Conservation (phyloP, 805 yeast species). For the Ogataea pignaliae region DNA sequence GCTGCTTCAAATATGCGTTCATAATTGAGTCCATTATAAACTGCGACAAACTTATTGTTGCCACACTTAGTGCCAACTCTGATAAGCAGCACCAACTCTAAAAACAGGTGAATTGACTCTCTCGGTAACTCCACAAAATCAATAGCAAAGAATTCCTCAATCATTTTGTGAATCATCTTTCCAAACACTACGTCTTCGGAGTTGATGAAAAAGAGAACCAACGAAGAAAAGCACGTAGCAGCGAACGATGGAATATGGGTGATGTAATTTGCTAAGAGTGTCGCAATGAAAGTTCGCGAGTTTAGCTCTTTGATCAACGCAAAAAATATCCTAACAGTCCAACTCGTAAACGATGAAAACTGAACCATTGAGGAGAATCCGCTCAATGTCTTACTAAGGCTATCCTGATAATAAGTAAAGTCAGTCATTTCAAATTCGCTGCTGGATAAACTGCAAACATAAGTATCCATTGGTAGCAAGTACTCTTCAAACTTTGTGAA, state of each 20-base stretch:
- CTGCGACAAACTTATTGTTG: constrained; percentile 22
- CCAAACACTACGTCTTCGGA: constrained; percentile 16
- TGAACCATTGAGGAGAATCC: constrained; percentile 13
- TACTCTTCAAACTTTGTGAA: constrained; percentile 14
- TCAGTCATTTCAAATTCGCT: constrained; percentile 18
- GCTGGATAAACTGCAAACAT: constrained; percentile 31
- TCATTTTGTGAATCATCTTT: constrained; percentile 13
- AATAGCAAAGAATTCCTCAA: constrained; percentile 19
- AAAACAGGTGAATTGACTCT: constrained; percentile 19
- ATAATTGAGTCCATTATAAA: constrained; percentile 31
- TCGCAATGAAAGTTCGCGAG: constrained; percentile 25
- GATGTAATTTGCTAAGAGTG: constrained; percentile 32
- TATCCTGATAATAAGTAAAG: constrained; percentile 8
- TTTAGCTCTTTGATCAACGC: constrained; percentile 33
- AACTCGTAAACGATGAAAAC: constrained; percentile 19
- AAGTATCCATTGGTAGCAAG: constrained; percentile 32
- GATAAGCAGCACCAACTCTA: constrained; percentile 32
- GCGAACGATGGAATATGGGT: constrained; percentile 25
- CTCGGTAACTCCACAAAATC: constrained; percentile 6
- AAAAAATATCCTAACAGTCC: constrained; percentile 31
- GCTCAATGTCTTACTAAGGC: constrained; percentile 7
- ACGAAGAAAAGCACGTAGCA: constrained; percentile 21
- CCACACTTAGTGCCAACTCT: constrained; percentile 37
- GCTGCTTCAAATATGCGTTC: constrained; percentile 30
- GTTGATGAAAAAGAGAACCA: constrained; percentile 26